Base-by-base conservation (phyloP, 2,329 filamentous ascomycete genomes). In the Chalaropsis ovoidea region DNA sequence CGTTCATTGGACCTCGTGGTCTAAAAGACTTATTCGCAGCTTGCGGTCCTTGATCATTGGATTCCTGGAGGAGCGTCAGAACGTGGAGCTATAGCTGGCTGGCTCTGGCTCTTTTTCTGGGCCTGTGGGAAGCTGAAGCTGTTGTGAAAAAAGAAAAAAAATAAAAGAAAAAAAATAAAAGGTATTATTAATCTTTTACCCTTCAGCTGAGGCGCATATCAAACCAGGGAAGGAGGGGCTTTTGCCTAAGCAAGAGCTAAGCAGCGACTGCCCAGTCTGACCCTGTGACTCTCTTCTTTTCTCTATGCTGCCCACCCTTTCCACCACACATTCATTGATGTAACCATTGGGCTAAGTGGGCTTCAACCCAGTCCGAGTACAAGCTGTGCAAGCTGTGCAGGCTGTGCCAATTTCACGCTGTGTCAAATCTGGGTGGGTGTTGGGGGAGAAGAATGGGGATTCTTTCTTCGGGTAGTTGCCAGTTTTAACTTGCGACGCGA, bases 1-100 rank as follows among this genome's bases (percentile, higher is more conserved):
- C 15, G 52, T 56, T 56, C 52, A 17, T 27, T 27, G 22, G 52
- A 31, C 27, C 52, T 56, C 52, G 52, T 56, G 52, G 52, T 35
- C 27, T 56, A 13, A 15, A 7, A 35, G 27, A 56, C 8, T 3
- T 56, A 15, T 35, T 56, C 22, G 27, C 13, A 35, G 24, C 52
- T n/a, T 56, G 27, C 52, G 47, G 8, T 22, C 15, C 22, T 27
- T 15, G 6, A 15, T 24, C 47, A 52, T 52, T 27, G 4, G 3
- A 52, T 35, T 58, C 54, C 54, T 39, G 27, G 54, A 35, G 54
- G 27, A n/a, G 54, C 43, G 3, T n/a, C 54, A 58, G 27, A n/a
- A 35, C 27, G 11, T 58, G 54, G 54, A 58, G 27, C 27, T 39
- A 39, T 58, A 58, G 31, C 27, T 19, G 24, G 27, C 15, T 39